Base-by-base conservation (phyloP, 1,139 yeast genomes). In the Kodamaea fungicola region DNA sequence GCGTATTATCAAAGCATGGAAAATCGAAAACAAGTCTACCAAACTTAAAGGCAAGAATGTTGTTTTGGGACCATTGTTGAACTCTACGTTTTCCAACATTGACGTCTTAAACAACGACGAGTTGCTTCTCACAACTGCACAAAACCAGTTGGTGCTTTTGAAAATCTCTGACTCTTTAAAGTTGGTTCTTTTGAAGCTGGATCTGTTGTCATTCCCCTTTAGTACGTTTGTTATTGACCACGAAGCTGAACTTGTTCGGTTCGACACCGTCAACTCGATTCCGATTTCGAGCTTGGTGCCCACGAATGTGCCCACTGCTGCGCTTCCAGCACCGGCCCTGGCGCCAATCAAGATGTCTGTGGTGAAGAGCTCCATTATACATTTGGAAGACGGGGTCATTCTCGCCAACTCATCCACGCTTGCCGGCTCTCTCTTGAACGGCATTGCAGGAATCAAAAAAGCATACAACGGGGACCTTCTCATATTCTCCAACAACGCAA, bases 1-100 rank as follows among this genome's bases (percentile, higher is more conserved):
- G 7, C 62, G 89, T 26, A 71, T 79, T 42, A 61, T 81, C 19
- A 78, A 82, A 39, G 56, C 78, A 1, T 83, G 90, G 90, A 68
- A 62, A 42, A 37, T 37, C 19, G 34, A 32, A 13, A 21, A 26
- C 7, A 22, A 40, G 6, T 39, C 45, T 4, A 35, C 40, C 1
- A 54, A 53, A 27, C 49, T 59, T 2, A 64, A 67, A 33, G 88
- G 89, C 0, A 69, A 81, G 40, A 82, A 76, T 50, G 78, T 76
- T 1, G 61, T 80, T 1, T 55, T 82, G 34, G 82, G 81, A 0
- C 60, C 58, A 8, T 63, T 62, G 32, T 60, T 78, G 8, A 69
- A 69, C 42, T 64, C 70, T 10, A 71, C 67, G 37, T 81, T 82
- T 49, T 62, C 71, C 2, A 62, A 59, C 19, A 60, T 61, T 2